Evolutionary conservation across 805 yeast species (phyloP).

Genomic region (Metschnikowia santaceciliae): DNA sequence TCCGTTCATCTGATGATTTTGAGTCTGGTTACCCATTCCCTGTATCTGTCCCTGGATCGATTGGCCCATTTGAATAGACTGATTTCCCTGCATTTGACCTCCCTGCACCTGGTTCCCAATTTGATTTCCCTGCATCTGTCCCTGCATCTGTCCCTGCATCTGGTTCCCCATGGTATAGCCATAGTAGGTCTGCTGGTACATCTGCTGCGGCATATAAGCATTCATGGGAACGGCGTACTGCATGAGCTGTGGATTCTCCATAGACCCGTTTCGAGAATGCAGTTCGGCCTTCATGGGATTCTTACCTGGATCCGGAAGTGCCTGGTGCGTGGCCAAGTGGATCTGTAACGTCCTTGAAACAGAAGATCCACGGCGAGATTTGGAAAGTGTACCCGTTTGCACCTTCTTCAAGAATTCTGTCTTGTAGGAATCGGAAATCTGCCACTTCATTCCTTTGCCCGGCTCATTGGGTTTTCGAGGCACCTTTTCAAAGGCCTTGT

Average conservation of each 20-base stretch:
- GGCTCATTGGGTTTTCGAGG: constrained; percentile 95
- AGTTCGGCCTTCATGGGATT: neutral
- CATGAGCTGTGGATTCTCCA: neutral
- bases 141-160: constrained; percentile 4
- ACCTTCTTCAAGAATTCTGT: constrained; percentile 81
- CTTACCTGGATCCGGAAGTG: constrained; percentile 41
- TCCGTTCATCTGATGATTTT: neutral
- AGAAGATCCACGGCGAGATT: constrained; percentile 73
- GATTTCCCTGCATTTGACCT: neutral
- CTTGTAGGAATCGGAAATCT: constrained; percentile 78
- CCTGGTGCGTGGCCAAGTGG: constrained; percentile 59
- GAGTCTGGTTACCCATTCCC: neutral
- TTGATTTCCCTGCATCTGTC: neutral
- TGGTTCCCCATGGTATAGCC: neutral
- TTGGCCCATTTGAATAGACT: neutral
- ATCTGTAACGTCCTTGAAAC: constrained; percentile 77
- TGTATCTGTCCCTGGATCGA: neutral
- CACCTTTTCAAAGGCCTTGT: constrained; percentile 96
- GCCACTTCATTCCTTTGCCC: constrained; percentile 99
- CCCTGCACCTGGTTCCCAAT: neutral
- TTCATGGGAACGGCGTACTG: neutral
- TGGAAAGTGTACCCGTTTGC: constrained; percentile 68
- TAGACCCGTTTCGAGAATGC: neutral
- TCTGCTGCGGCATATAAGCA: neutral
- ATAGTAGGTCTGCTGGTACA: constrained; percentile 3